Evolutionary conservation across 257 asterid species (phyloP).

Genomic region (Capsicum baccatum): DNA sequence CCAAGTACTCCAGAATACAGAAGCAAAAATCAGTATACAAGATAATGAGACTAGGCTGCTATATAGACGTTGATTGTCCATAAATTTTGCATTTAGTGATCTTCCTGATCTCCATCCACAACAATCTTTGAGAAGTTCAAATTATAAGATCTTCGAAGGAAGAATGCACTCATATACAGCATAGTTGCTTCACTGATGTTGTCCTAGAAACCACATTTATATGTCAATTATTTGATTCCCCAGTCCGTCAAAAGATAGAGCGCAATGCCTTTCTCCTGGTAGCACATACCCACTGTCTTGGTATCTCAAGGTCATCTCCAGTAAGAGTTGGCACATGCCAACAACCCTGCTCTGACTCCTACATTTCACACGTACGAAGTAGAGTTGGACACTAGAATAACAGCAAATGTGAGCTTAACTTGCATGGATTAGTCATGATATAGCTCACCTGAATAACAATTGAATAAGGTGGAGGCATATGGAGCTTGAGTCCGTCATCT

Average conservation of each 20-base stretch:
- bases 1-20: conserved; percentile 9
- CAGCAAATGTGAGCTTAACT: background rate
- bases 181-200: conserved; percentile 15
- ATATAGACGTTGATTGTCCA: background rate
- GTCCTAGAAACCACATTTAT: background rate
- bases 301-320: conserved; percentile 83
- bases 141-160: conserved; percentile 14
- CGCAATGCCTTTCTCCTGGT: conserved; percentile 49
- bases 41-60: background rate
- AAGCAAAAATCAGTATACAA: conserved; percentile 20
- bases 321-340: conserved; percentile 85
- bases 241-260: conserved; percentile 34
- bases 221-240: background rate
- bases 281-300: conserved; percentile 87
- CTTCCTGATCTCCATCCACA: conserved; percentile 27
- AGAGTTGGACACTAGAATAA: conserved; percentile 16
- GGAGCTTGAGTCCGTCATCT: conserved; percentile 53
- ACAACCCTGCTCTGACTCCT: conserved; percentile 85
- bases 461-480: conserved; percentile 97
- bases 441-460: conserved; percentile 72
- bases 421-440: background rate
- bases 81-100: background rate
- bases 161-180: background rate
- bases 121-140: conserved; percentile 17
- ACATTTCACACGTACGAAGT: conserved; percentile 33